Evolutionary conservation across 305 asterid species (phyloP).

Genomic region (Solanum hybrid): DNA sequence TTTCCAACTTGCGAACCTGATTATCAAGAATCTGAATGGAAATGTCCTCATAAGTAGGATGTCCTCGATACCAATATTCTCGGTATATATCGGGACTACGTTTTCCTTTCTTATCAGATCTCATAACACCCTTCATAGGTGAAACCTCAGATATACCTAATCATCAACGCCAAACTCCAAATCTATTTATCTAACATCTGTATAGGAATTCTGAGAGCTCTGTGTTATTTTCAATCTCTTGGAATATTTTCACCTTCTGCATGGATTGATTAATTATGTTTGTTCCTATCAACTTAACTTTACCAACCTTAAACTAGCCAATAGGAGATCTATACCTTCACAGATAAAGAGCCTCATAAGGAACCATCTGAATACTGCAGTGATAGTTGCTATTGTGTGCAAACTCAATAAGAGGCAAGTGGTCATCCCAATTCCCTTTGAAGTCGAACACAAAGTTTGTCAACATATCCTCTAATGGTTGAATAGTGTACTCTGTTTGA

Average conservation of each 20-base stretch:
- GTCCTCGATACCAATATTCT: no score
- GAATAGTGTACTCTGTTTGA: not conserved
- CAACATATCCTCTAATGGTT: not conserved
- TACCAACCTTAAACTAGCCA: not conserved
- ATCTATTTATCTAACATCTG: not conserved
- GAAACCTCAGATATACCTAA: not conserved
- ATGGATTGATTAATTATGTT: not conserved
- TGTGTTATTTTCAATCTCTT: not conserved
- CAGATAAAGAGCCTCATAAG: not conserved
- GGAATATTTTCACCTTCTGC: not conserved
- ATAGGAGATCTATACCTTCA: not conserved
- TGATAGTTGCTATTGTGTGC: not conserved
- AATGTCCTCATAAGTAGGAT: no score
- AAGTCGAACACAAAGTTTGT: not conserved
- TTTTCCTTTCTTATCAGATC: no score
- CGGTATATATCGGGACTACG: not conserved
- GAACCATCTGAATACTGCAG: not conserved
- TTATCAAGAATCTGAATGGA: not conserved
- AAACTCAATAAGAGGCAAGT: not conserved
- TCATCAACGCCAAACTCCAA: no score
- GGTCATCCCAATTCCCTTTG: not conserved
- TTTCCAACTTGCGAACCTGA: not conserved
- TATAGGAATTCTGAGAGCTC: not conserved
- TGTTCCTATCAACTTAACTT: not conserved
- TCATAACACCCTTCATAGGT: not conserved